These are phyloP conservation scores for Candida pseudoglaebosa DNA, from an alignment of 805 yeast species.

Conservation along the genomic window DNA sequence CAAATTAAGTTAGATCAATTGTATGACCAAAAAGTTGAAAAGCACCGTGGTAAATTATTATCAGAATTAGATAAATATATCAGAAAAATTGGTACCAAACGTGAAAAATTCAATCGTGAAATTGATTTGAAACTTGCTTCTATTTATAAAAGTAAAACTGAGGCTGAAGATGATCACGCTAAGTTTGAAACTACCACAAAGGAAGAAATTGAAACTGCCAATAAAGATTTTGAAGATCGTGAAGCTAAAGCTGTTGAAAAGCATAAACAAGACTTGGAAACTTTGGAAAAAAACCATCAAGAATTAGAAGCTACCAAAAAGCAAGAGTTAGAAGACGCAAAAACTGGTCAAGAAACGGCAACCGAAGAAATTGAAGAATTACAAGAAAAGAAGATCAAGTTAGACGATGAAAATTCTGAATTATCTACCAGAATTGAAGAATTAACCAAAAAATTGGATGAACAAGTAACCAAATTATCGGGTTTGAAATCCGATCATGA, in stretches of 20 bases:
- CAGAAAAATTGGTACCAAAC: constrained; percentile 35
- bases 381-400: constrained; percentile 39
- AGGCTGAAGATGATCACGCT: constrained; percentile 30
- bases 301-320: constrained; percentile 43
- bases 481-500: constrained; percentile 29
- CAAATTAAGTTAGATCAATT: constrained; percentile 36
- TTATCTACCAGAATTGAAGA: constrained; percentile 38
- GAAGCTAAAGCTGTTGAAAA: constrained; percentile 45
- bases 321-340: constrained; percentile 40
- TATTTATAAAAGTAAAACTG: constrained; percentile 17
- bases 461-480: constrained; percentile 30
- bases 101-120: constrained; percentile 38
- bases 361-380: constrained; percentile 43
- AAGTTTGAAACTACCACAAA: constrained; percentile 39
- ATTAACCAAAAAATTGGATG: constrained; percentile 39
- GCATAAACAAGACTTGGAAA: constrained; percentile 43
- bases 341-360: constrained; percentile 38
- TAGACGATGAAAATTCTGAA: constrained; percentile 36
- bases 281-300: constrained; percentile 39
- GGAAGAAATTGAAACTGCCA: constrained; percentile 42
- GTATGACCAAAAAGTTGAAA: constrained; percentile 31
- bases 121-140: constrained; percentile 29
- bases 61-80: constrained; percentile 34
- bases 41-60: constrained; percentile 33
- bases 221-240: constrained; percentile 40